Conservation (phyloP, 139 green algal species). For the Asterochloris sp. region DNA sequence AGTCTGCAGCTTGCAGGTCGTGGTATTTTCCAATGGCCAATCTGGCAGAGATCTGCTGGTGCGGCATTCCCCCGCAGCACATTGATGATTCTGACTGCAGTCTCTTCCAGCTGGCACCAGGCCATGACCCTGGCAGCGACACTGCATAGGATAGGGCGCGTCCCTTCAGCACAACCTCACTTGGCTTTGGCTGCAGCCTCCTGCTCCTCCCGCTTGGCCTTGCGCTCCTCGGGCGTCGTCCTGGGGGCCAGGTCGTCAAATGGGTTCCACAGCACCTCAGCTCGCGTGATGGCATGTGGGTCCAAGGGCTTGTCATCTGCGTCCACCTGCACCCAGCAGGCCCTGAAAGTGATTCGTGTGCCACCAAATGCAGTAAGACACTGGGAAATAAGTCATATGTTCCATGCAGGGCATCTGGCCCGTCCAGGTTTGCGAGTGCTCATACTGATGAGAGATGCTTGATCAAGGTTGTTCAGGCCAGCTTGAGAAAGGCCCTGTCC, state of each 20-base stretch:
- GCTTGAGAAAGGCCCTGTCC: too few species aligned
- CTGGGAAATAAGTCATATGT: not conserved
- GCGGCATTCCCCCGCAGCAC: not conserved
- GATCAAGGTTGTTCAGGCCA: not conserved
- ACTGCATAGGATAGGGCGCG: too few species aligned
- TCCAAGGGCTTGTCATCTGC: conserved; percentile 45
- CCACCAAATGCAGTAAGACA: not conserved
- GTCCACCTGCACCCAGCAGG: not conserved
- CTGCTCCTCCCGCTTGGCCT: conserved; percentile 16
- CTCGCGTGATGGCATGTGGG: conserved; percentile 55
- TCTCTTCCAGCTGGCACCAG: not conserved
- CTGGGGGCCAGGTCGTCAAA: conserved; percentile 94
- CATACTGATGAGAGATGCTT: not conserved
- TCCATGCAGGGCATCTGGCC: too few species aligned
- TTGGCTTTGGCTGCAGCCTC: not conserved
- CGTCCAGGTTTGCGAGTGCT: not conserved
- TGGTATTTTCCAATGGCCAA: not conserved
- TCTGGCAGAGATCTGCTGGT: not conserved
- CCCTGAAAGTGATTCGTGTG: not conserved
- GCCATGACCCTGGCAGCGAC: not conserved
- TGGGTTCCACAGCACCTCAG: conserved; percentile 91
- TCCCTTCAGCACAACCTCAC: not conserved
- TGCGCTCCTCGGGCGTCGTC: conserved; percentile 28
- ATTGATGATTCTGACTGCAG: not conserved
- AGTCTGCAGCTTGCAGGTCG: not conserved